Evolutionary conservation across 805 yeast genomes (phyloP), one percentile per base, ranked within the genome.

Genomic region (Saccharomycopsis sp.): DNA sequence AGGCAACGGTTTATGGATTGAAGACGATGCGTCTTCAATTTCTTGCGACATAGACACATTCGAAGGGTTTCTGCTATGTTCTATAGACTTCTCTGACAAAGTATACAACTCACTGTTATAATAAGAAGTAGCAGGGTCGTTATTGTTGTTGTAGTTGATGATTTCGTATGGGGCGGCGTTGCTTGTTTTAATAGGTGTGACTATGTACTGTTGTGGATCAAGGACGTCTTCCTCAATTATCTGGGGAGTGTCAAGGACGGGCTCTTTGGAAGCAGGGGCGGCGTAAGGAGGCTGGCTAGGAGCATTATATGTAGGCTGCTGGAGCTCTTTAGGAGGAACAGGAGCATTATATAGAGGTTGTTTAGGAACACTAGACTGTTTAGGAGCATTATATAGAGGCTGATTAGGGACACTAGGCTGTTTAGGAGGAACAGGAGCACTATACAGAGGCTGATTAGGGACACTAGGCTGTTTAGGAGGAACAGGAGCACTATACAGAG

Each of bases 41-140:
- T 44, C 22, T 12, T 12, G 22, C 22, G 49, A 44, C 7, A 44
- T 44, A 44, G 22, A 17, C 22, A 17, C 22, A 19, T 44, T 19
- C 8, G 19, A 54, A 20, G 54, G 41, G 8, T 24, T 19, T 52
- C 59, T 51, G 41, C 59, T 56, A 35, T 58, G 58, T 24, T 59
- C 62, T 23, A 59, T 47, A 19, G 62, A 59, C 47, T 59, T 59
- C 38, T 59, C 62, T 2, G 57, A 53, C 7, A 59, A 38, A 3
- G 62, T 59, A 24, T 59, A 59, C 12, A 59, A 49, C 9, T 59
- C 62, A 53, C 52, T 56, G 24, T 29, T 24, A 2, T 49, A 34
- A 22, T 53, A 12, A 44, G 49, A 44, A 17, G 49, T n/a, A 5
- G 22, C 38, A 52, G 29, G 12, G 53, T 50, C 22, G 17, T 5